Base-by-base conservation (phyloP, 2,329 filamentous ascomycete genomes). In the Xylogone sp. region DNA sequence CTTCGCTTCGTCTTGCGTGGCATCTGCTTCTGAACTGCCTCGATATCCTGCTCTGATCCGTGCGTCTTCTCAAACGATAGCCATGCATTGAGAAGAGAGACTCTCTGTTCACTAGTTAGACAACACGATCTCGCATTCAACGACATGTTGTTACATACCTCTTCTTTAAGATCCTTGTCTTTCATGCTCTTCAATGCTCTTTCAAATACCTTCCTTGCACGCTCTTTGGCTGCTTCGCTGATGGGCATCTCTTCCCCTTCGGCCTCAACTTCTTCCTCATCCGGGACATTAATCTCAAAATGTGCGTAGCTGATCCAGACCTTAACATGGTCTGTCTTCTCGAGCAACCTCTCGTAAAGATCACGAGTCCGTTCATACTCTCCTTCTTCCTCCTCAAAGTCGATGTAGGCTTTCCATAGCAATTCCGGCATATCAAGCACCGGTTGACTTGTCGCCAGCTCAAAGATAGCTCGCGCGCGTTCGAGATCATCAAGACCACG, bases 281-380 rank as follows among this genome's bases (percentile, higher is more conserved):
- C 91, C 43, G 91, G 90, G 0, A 96, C 85, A 68, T 94, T 93
- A 74, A 97, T 90, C 71, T 99, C 94, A 65, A 99, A 97, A 69
- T 95, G 89, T n/a, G 94, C 94, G 72, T 93, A 99, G 69, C 89
- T 93, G 70, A 94, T 96, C 94, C 94, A 99, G 54, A 99, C 94
- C 77, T 97, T 99, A 76, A 97, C 91, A 66, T 99, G 94, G 65
- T 94, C 87, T n/a, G 94, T 96, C 83, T 95, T 97, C 64, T 90
- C 78, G 43, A 99, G 79, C 12, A 99, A 79, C 7, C 93, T 83
- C 74, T 97, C 93, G 72, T 97, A 99, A 43, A 99, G 75, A 3
- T 75, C 74, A 46, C 94, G 81, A 3, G 91, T 90, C 46, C 85
- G 79, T 49, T 91, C 90, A 69, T 93, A 97, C 69, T 97, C 90